These are phyloP conservation scores for Nakataea oryzae DNA, from an alignment of 2,329 filamentous ascomycete genomes.

Conservation along the genomic window DNA sequence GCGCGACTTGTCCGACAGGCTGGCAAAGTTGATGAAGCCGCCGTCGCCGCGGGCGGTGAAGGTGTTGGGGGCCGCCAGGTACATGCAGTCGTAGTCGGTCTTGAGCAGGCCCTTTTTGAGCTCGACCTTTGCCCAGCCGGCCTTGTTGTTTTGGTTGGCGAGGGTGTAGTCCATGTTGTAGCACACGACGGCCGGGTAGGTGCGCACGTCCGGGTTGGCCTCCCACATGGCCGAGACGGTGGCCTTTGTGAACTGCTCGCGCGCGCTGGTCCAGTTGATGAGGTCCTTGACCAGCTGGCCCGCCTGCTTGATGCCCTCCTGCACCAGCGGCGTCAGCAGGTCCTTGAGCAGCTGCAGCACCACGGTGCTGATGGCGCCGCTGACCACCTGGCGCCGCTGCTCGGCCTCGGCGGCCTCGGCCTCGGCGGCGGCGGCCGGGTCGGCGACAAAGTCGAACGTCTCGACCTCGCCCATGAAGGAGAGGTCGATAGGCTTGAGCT, in stretches of 20 bases:
- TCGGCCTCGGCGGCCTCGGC: not conserved
- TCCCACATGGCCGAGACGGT: constrained; percentile 10
- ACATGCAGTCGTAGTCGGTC: constrained; percentile 12
- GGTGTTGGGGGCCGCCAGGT: constrained; percentile 7
- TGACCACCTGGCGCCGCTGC: not conserved
- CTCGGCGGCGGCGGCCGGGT: not conserved
- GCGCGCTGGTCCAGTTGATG: constrained; percentile 6
- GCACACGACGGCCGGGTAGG: constrained; percentile 9
- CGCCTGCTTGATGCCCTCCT: not conserved
- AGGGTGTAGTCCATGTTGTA: constrained; percentile 11
- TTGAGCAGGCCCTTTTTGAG: constrained; percentile 7
- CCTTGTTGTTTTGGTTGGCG: constrained; percentile 2
- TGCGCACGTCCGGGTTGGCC: constrained; percentile 8
- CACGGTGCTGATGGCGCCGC: not conserved
- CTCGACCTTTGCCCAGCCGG: constrained; percentile 6
- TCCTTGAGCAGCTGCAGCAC: not conserved
- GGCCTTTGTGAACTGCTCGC: constrained; percentile 11
- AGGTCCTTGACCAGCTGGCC: constrained; percentile 6
- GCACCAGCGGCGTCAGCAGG: not conserved
- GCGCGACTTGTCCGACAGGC: not conserved
- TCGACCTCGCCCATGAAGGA: not conserved
- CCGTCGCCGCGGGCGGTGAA: constrained; percentile 8
- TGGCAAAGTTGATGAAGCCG: constrained; percentile 8
- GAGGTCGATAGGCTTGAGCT: not conserved
- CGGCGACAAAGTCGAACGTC: not conserved